Conservation (phyloP, 768 basidiomycete species). For the Inosperma sp. region DNA sequence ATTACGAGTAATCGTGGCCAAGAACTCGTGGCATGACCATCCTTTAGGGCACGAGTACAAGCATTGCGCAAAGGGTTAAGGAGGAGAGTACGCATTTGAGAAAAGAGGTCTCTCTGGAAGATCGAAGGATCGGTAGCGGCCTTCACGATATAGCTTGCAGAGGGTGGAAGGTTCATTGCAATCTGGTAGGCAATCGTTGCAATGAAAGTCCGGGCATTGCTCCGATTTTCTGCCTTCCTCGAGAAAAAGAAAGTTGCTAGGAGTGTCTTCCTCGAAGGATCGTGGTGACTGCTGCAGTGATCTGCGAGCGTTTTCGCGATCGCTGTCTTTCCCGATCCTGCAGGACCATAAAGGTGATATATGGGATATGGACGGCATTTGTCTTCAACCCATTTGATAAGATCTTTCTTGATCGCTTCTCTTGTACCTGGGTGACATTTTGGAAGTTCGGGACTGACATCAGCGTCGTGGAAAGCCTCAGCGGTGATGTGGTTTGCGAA, state of each 20-base stretch:
- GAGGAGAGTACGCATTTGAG: not conserved
- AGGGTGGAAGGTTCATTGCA: conserved; percentile 2
- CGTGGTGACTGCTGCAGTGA: not conserved
- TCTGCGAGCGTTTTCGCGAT: conserved; percentile 8
- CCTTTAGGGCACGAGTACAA: not conserved
- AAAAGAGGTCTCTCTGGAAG: not conserved
- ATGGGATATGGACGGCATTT: not conserved
- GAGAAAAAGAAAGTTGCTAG: conserved; percentile 13
- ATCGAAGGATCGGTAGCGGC: conserved; percentile 10
- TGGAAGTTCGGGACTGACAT: conserved; percentile 11
- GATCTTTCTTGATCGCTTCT: conserved; percentile 5
- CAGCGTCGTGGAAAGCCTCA: conserved; percentile 14
- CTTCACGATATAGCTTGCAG: not conserved
- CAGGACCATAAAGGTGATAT: conserved; percentile 13
- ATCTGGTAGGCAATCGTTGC: conserved; percentile 13
- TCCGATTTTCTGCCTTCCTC: conserved; percentile 1
- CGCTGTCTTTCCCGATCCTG: conserved; percentile 12
- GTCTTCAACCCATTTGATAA: conserved; percentile 5
- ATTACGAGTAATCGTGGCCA: conserved; percentile 8
- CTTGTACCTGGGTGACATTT: conserved; percentile 15
- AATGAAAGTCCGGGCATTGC: conserved; percentile 2
- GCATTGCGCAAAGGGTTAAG: not conserved
- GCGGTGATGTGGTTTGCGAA: conserved; percentile 6
- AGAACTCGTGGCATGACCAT: no score
- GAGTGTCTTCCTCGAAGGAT: not conserved